A percentile compares a stretch with the other conserved stretches of the same genome.
Evolutionary conservation across 768 basidiomycete genomes (phyloP).

Genomic region (Auricularia auricula-judae): DNA sequence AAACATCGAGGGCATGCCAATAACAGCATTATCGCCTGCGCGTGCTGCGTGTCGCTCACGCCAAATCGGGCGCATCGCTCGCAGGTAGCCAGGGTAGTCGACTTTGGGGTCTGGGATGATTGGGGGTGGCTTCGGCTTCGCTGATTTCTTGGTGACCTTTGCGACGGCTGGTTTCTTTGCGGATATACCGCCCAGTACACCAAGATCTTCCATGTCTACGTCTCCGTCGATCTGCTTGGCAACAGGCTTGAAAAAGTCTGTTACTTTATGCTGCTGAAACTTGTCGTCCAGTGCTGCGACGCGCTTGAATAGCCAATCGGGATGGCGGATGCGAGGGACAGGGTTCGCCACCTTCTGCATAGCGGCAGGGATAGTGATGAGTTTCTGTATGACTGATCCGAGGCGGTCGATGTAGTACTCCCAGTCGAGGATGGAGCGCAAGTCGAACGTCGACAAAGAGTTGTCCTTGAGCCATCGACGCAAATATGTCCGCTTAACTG

Average conservation of each 20-base stretch:
- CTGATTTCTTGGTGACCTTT: background rate
- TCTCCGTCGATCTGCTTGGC: slow-evolving; percentile 22
- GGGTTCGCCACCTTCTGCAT: slow-evolving; percentile 97
- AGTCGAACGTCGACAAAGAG: slow-evolving; percentile 73
- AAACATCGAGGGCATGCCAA: slow-evolving; percentile 65
- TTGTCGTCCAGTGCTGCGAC: slow-evolving; percentile 87
- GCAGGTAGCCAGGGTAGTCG: slow-evolving; percentile 70
- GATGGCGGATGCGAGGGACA: slow-evolving; percentile 89
- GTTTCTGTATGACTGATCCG: slow-evolving; percentile 95
- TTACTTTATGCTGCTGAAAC: slow-evolving; percentile 96
- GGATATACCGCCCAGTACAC: background rate
- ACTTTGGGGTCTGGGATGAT: slow-evolving; percentile 48
- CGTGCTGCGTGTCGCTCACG: slow-evolving; percentile 32
- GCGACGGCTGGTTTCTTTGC: background rate
- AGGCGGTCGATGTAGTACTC: slow-evolving; percentile 95
- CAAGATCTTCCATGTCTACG: slow-evolving; percentile 52
- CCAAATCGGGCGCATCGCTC: slow-evolving; percentile 71
- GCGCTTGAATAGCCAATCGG: slow-evolving; percentile 91
- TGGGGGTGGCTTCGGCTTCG: slow-evolving; percentile 18
- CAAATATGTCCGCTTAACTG: slow-evolving; percentile 79
- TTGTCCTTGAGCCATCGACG: slow-evolving; percentile 97
- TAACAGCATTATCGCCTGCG: slow-evolving; percentile 11
- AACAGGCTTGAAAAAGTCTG: slow-evolving; percentile 70
- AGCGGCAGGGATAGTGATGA: slow-evolving; percentile 98
- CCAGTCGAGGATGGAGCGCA: slow-evolving; percentile 95